phyloP scores from a whole-genome alignment of 352 stramenopile species.

The Phytophthora pistaciae region DNA sequence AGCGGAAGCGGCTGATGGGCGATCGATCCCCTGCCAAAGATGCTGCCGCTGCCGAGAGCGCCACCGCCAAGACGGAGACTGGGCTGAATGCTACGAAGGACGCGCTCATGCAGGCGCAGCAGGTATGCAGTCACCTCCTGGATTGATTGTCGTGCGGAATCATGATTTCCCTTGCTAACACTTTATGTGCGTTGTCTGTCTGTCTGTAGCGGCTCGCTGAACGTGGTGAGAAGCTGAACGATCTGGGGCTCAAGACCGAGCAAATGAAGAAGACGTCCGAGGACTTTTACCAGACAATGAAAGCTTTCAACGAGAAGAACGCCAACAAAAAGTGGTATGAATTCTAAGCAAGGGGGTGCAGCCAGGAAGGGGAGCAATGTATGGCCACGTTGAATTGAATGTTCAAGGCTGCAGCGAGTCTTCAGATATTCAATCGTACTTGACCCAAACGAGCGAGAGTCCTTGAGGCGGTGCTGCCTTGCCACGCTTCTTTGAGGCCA shows the following conservation, averaged over 20 bases:
- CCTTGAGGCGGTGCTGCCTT: constrained; percentile 58
- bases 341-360: constrained; percentile 46
- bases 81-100: constrained; percentile 66
- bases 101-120: constrained; percentile 68
- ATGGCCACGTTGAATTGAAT: constrained; percentile 3
- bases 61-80: constrained; percentile 35
- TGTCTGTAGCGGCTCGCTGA: constrained; percentile 67
- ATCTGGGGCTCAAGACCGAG: constrained; percentile 82
- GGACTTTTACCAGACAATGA: constrained; percentile 89
- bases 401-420: background rate
- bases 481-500: no score
- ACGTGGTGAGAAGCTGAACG: constrained; percentile 80
- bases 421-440: constrained; percentile 23
- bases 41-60: constrained; percentile 12
- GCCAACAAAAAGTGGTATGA: constrained; percentile 90
- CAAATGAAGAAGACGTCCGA: constrained; percentile 85
- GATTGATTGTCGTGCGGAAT: no score
- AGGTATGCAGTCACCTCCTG: constrained; percentile 42
- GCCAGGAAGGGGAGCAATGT: background rate
- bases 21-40: constrained; percentile 43
- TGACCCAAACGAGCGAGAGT: constrained; percentile 59
- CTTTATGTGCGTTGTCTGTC: constrained; percentile 3
- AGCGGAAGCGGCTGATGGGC: constrained; percentile 68
- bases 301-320: constrained; percentile 87
- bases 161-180: background rate